Percentiles rank a stretch among this genome's conserved stretches.
Conservation (phyloP, 257 asterid genomes). For the Fraxinus americana region DNA sequence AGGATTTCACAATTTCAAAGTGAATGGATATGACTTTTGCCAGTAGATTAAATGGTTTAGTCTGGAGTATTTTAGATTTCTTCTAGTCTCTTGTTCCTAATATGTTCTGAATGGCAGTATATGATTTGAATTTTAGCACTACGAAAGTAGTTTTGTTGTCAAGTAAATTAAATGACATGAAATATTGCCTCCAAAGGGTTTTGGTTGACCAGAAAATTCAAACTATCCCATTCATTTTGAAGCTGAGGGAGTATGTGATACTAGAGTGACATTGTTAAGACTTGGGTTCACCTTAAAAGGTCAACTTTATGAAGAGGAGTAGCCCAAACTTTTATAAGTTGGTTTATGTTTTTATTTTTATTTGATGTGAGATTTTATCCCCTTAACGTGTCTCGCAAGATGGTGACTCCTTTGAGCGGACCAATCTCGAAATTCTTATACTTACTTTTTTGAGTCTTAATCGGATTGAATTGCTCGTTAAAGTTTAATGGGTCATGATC, state of each 20-base stretch:
- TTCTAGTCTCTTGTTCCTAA: background rate
- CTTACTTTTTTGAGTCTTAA: no score
- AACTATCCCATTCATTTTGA: slow-evolving; percentile 4
- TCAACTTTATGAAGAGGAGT: no score
- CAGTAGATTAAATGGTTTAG: background rate
- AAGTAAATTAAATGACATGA: slow-evolving; percentile 9
- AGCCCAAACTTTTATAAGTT: no score
- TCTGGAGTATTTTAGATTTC: background rate
- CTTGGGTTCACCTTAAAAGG: no score
- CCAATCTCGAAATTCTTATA: no score
- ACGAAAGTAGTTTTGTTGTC: background rate
- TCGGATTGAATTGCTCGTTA: no score
- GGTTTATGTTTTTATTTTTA: no score
- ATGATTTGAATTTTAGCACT: background rate
- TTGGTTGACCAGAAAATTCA: background rate
- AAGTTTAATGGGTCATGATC: no score
- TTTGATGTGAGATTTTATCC: no score
- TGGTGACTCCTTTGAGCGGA: no score
- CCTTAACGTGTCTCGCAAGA: no score
- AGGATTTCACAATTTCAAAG: background rate
- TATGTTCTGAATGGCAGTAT: background rate
- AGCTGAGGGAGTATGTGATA: background rate
- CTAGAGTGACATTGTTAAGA: background rate
- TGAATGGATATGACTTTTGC: background rate
- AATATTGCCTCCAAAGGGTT: background rate